These are phyloP conservation scores for Epichloe elymi DNA, from an alignment of 2,329 filamentous ascomycete genomes.

Conservation along the genomic window DNA sequence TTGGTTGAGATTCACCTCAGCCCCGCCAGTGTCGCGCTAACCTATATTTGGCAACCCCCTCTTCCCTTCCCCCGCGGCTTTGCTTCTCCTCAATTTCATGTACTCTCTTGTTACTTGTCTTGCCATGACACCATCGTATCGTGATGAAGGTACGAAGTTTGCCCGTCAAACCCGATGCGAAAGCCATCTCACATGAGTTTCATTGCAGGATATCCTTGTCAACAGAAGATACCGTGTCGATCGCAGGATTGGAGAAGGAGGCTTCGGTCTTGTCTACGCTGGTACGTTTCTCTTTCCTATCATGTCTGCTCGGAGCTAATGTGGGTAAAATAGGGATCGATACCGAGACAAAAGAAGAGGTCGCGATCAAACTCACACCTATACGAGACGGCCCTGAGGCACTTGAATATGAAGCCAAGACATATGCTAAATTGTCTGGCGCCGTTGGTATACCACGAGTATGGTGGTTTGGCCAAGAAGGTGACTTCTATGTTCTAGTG, in stretches of 20 bases:
- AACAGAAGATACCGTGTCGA: background rate
- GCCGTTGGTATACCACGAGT: slow-evolving; percentile 97
- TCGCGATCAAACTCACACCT: slow-evolving; percentile 97
- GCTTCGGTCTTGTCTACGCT: slow-evolving; percentile 3
- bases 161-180: background rate
- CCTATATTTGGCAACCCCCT: no score
- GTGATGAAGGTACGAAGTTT: background rate
- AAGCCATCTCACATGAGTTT: background rate
- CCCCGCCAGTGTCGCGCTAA: no score
- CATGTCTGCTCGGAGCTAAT: background rate
- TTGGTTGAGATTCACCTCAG: no score
- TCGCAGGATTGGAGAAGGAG: slow-evolving; percentile 1
- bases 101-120: background rate
- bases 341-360: slow-evolving; percentile 98
- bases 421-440: slow-evolving; percentile 79
- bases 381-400: slow-evolving; percentile 99
- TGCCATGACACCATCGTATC: background rate
- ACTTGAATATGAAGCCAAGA: slow-evolving; percentile 94
- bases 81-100: background rate
- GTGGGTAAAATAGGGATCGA: slow-evolving; percentile 60
- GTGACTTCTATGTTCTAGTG: slow-evolving; percentile 99
- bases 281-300: background rate
- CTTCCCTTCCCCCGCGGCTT: no score
- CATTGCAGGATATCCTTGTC: background rate
- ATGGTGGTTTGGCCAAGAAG: slow-evolving; percentile 98